These are phyloP conservation scores for Colletotrichum sp. DNA, from an alignment of 2,329 filamentous ascomycete species.

Conservation along the genomic window DNA sequence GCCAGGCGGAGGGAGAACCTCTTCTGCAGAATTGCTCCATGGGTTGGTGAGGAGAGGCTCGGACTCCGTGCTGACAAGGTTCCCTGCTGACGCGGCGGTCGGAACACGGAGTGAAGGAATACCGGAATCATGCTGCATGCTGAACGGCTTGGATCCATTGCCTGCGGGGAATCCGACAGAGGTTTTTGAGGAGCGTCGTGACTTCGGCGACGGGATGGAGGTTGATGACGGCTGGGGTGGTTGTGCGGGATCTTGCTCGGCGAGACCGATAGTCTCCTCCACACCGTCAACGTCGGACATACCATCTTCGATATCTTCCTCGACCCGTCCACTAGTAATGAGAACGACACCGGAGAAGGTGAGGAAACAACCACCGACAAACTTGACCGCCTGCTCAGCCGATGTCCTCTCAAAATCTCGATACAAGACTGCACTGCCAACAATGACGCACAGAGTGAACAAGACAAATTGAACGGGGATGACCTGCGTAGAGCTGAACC, in stretches of 20 bases:
- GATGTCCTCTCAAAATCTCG: conserved; percentile 91
- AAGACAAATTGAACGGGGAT: conserved; percentile 98
- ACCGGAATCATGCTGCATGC: conserved; percentile 37
- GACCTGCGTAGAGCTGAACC: conserved; percentile 96
- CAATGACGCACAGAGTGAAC: conserved; percentile 93
- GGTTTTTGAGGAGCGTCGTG: conserved; percentile 52
- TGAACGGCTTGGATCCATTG: conserved; percentile 37
- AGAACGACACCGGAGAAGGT: conserved; percentile 98
- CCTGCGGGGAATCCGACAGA: conserved; percentile 49
- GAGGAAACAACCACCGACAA: conserved; percentile 85
- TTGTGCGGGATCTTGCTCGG: conserved; percentile 54
- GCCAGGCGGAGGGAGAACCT: conserved; percentile 35
- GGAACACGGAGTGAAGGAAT: conserved; percentile 38
- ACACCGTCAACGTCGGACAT: conserved; percentile 62
- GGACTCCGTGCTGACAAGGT: conserved; percentile 36
- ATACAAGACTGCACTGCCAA: conserved; percentile 91
- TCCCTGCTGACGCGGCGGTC: conserved; percentile 32
- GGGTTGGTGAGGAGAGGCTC: conserved; percentile 46
- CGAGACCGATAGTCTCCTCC: conserved; percentile 67
- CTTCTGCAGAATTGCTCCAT: conserved; percentile 43
- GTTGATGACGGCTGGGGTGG: conserved; percentile 37
- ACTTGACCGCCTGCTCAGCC: conserved; percentile 75
- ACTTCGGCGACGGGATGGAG: conserved; percentile 29
- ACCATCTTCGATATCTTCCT: conserved; percentile 60
- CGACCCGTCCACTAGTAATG: conserved; percentile 82